phyloP scores from a whole-genome alignment of 2,329 filamentous ascomycete species.

The Arthrocladium fulminans region DNA sequence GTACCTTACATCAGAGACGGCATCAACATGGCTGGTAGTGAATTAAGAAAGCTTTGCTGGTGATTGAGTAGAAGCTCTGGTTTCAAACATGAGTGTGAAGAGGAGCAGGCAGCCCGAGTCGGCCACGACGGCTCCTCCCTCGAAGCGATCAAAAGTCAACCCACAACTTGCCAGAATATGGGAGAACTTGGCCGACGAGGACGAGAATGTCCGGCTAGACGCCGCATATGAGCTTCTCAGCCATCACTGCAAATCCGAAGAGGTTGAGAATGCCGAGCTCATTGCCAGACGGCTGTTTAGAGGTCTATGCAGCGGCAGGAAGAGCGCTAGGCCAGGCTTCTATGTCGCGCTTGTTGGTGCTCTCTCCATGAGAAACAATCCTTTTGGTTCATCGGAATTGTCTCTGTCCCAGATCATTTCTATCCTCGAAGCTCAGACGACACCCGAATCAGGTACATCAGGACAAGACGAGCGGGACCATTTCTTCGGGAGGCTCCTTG shows the following conservation, averaged over 20 bases:
- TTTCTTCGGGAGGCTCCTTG: slow-evolving; percentile 77
- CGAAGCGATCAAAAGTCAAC: slow-evolving; percentile 26
- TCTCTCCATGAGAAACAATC: slow-evolving; percentile 32
- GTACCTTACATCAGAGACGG: too few relatives aligned
- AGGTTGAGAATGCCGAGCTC: slow-evolving; percentile 34
- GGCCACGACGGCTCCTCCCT: background rate
- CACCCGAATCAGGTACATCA: slow-evolving; percentile 43
- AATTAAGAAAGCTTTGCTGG: too few relatives aligned
- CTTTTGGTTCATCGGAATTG: background rate
- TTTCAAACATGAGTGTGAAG: slow-evolving; percentile 19
- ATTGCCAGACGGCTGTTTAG: slow-evolving; percentile 61
- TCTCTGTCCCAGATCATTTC: slow-evolving; percentile 35
- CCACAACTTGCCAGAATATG: slow-evolving; percentile 41
- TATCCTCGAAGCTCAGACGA: slow-evolving; percentile 45
- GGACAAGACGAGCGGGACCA: slow-evolving; percentile 77
- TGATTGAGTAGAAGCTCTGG: too few relatives aligned
- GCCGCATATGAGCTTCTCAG: slow-evolving; percentile 37
- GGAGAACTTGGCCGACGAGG: slow-evolving; percentile 40
- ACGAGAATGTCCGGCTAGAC: slow-evolving; percentile 38
- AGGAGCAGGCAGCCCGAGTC: slow-evolving; percentile 12
- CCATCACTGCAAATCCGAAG: slow-evolving; percentile 35
- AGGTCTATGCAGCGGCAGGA: slow-evolving; percentile 80
- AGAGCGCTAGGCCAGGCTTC: slow-evolving; percentile 80
- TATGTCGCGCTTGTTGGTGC: slow-evolving; percentile 81
- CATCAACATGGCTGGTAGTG: too few relatives aligned